Evolutionary conservation across 352 stramenopile species (phyloP).

Genomic region (Blastocystis sp.): DNA sequence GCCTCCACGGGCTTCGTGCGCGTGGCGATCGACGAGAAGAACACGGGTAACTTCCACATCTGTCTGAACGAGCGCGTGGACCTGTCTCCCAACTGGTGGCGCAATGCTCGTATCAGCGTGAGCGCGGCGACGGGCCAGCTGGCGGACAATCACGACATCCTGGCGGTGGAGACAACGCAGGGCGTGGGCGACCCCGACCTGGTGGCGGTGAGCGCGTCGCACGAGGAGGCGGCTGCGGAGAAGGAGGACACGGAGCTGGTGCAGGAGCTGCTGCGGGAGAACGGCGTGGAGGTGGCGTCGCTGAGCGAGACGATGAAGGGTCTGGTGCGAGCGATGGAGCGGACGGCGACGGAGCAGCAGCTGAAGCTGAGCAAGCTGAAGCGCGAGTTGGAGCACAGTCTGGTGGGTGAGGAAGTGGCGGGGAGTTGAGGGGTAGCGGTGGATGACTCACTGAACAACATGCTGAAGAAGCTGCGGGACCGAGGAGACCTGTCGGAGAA

Average conservation of each 20-base stretch:
- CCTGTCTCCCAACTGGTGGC: conserved; percentile 61
- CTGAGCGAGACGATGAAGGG: conserved; percentile 47
- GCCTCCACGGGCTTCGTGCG: conserved; percentile 27
- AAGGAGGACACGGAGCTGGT: conserved; percentile 58
- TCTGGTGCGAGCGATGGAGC: conserved; percentile 28
- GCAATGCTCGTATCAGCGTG: conserved; percentile 61
- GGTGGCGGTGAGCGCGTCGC: conserved; percentile 22
- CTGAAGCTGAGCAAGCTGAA: conserved; percentile 57
- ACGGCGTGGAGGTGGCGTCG: conserved; percentile 57
- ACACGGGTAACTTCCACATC: conserved; percentile 58
- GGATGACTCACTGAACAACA: conserved; percentile 72
- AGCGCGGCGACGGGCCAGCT: conserved; percentile 65
- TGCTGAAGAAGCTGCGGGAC: conserved; percentile 68
- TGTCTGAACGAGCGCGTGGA: conserved; percentile 59
- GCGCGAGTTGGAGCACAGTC: conserved; percentile 64
- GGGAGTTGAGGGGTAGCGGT: neutral
- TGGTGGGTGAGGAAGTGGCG: conserved; percentile 67
- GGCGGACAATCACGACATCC: conserved; percentile 68
- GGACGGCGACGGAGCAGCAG: neutral
- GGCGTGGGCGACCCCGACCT: conserved; percentile 48
- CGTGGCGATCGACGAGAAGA: conserved; percentile 59
- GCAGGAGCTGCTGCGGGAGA: neutral
- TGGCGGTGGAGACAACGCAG: conserved; percentile 59
- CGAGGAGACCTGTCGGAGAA: conserved; percentile 62
- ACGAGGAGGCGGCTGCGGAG: conserved; percentile 53